Evolutionary conservation across 2,329 filamentous ascomycete species (phyloP), one percentile per base, ranked within the genome.

Genomic region (Xylaria sp.): DNA sequence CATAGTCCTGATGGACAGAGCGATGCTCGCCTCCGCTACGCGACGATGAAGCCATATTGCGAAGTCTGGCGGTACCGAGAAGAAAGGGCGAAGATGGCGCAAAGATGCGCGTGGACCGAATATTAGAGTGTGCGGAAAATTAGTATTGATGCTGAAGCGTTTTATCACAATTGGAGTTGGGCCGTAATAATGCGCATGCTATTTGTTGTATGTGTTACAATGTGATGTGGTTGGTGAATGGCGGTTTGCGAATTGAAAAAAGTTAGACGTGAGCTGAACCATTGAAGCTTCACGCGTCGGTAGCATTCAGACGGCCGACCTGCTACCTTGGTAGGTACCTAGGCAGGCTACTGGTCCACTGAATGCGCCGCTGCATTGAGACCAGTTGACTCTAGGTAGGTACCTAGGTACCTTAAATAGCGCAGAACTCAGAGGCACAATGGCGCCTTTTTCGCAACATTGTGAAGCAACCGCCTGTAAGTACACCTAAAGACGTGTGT

Each of bases 1-100:
- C 97, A 83, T 98, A 98, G 82, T 99, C 96, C 83, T 99, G 96
- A 79, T 97, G 94, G 76, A 90, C 85, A 77, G 88, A 85, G 80
- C 88, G 87, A 61, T 79, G 77, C 80, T 88, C 87, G 79, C 86
- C 84, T 72, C 58, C 63, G 12, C 78, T 79, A 74, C 82, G 82
- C 70, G 83, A 82, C 68, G 82, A 83, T 65, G 81, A 82, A 63
- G 82, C 81, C 82, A 84, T 84, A 20, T 65, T 72, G 72, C 56
- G n/a, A 56, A 61, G 12, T 50, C 46, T 51, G 51, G 66, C 32
- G 63, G 34, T 60, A 37, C 34, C 51, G 20, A 56, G 50, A 51
- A 59, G 41, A 59, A 57, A 37, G 44, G 48, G 64, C 28, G 56
- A 64, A 48, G 39, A 23, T 1, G 34, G 44, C 58, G 63, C 70